Conservation (phyloP, 2,329 filamentous ascomycete species). For the Dactylellina leptospora region DNA sequence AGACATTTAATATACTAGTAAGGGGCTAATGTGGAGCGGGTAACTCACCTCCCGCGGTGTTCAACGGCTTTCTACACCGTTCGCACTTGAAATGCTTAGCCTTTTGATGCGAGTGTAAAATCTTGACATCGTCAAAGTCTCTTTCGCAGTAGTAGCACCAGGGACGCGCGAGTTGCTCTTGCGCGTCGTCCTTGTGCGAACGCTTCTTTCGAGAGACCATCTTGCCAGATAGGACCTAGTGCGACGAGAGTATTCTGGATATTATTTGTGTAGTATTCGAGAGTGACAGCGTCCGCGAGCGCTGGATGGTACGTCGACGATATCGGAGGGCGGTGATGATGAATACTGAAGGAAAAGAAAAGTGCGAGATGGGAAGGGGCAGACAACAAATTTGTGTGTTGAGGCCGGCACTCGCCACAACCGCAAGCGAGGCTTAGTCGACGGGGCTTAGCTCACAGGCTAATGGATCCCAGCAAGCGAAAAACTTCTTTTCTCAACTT, state of each 20-base stretch:
- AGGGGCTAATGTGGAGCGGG: background rate
- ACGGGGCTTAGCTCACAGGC: no score
- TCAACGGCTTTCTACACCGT: slow-evolving; percentile 83
- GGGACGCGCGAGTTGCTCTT: slow-evolving; percentile 84
- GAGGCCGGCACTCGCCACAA: slow-evolving; percentile 10
- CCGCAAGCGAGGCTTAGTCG: slow-evolving; percentile 28
- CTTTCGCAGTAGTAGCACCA: slow-evolving; percentile 99
- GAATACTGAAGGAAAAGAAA: background rate
- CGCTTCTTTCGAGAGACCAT: slow-evolving; percentile 85
- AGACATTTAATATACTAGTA: slow-evolving; percentile 2
- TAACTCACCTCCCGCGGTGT: slow-evolving; percentile 86
- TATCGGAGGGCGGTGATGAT: background rate
- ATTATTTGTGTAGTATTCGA: no score
- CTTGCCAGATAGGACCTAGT: slow-evolving; percentile 6
- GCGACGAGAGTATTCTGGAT: background rate
- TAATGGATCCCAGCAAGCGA: slow-evolving; percentile 4
- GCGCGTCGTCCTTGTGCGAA: slow-evolving; percentile 82
- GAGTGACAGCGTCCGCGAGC: no score
- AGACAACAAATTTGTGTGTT: slow-evolving; percentile 21
- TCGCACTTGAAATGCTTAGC: slow-evolving; percentile 99
- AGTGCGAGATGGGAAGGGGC: slow-evolving; percentile 21
- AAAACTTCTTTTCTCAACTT: background rate
- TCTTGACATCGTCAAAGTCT: slow-evolving; percentile 96
- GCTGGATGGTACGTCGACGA: background rate
- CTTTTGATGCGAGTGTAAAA: slow-evolving; percentile 95